These are phyloP conservation scores for Urostyla sp. DNA, from an alignment of 73 alveolate genomes.

Conservation along the genomic window DNA sequence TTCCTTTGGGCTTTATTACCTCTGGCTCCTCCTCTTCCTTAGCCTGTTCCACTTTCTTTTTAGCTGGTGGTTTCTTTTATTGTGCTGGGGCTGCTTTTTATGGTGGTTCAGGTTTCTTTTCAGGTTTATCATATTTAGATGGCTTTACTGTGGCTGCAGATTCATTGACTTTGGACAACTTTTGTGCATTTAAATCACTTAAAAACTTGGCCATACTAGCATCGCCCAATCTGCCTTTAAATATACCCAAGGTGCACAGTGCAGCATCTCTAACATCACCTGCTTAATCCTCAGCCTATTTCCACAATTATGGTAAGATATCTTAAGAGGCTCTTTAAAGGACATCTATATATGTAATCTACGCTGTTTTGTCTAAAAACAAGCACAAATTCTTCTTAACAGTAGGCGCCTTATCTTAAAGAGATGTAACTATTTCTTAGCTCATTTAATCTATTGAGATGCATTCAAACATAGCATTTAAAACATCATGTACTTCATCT, in stretches of 20 bases:
- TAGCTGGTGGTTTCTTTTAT: conserved; percentile 10
- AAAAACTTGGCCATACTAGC: conserved; percentile 14
- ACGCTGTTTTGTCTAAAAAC: conserved; percentile 47
- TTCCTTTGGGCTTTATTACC: not conserved
- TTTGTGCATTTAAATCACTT: conserved; percentile 59
- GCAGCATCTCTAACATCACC: conserved; percentile 71
- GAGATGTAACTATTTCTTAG: conserved; percentile 1
- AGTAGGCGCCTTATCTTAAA: conserved; percentile 70
- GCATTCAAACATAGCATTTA: conserved; percentile 50
- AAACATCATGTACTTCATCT: conserved; percentile 48
- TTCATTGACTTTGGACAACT: conserved; percentile 65
- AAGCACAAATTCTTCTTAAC: conserved; percentile 55
- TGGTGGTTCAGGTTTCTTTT: conserved; percentile 4
- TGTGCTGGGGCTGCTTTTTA: not conserved
- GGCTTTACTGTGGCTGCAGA: conserved; percentile 55
- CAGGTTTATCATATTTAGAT: conserved; percentile 60
- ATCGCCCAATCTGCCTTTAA: conserved; percentile 67
- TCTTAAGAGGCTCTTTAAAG: conserved; percentile 30
- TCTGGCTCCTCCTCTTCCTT: conserved; percentile 29
- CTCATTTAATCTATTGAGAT: conserved; percentile 53
- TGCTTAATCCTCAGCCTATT: conserved; percentile 51
- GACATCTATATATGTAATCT: conserved; percentile 47
- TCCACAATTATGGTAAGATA: conserved; percentile 36
- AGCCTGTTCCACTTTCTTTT: conserved; percentile 34
- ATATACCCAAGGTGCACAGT: conserved; percentile 48